phyloP scores from a whole-genome alignment of 495 filamentous ascomycete species.

The Lasiosphaeria miniovina region DNA sequence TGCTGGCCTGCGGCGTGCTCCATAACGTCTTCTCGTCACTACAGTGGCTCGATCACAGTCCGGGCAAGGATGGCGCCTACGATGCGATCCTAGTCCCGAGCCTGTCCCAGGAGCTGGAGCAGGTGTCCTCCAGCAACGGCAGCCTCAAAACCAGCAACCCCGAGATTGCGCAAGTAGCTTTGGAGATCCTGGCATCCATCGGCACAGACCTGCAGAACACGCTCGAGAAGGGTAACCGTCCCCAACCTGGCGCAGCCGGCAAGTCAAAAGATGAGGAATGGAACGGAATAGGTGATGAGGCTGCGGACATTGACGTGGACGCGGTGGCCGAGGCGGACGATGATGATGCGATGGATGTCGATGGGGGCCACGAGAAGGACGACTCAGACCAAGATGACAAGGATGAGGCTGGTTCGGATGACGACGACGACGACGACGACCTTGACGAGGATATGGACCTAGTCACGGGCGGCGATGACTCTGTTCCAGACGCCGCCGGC shows the following conservation, averaged over 20 bases:
- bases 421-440: constrained; percentile 53
- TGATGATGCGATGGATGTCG: constrained; percentile 25
- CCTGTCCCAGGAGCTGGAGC: constrained; percentile 38
- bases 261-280: constrained; percentile 24
- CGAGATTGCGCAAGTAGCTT: constrained; percentile 44
- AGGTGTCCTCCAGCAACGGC: constrained; percentile 19
- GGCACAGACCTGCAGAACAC: constrained; percentile 51
- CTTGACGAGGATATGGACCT: constrained; percentile 58
- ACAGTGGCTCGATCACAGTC: constrained; percentile 48
- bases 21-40: constrained; percentile 50
- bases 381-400: constrained; percentile 34
- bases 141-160: constrained; percentile 23
- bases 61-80: constrained; percentile 42
- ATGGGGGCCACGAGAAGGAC: constrained; percentile 29
- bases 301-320: background rate
- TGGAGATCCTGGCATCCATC: constrained; percentile 59
- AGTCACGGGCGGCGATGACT: constrained; percentile 48
- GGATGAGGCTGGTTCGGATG: constrained; percentile 28
- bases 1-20: constrained; percentile 49
- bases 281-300: constrained; percentile 31
- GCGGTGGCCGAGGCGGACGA: constrained; percentile 29
- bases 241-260: constrained; percentile 9
- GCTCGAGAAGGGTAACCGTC: constrained; percentile 36
- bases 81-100: constrained; percentile 47
- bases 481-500: constrained; percentile 31